These are phyloP conservation scores for Fusarium begoniae DNA, from an alignment of 2,329 filamentous ascomycete species.

Conservation along the genomic window DNA sequence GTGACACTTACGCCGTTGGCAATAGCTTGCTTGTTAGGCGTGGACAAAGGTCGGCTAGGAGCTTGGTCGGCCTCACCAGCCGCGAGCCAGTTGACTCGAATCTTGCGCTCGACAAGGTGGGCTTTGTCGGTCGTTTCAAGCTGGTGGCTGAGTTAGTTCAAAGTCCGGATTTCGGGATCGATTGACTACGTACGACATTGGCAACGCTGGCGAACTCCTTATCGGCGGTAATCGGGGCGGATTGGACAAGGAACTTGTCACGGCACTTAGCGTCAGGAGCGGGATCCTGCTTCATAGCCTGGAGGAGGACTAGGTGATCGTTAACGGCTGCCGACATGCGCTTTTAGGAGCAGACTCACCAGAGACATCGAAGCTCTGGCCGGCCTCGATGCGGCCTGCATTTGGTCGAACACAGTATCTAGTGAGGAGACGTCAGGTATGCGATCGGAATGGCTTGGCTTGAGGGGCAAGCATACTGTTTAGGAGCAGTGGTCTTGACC, in stretches of 20 bases:
- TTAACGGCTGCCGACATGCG: conserved; percentile 16
- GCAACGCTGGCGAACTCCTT: conserved; percentile 85
- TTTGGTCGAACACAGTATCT: conserved; percentile 99
- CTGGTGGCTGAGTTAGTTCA: conserved; percentile 53
- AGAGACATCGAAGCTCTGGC: conserved; percentile 89
- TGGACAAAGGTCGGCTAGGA: conserved; percentile 43
- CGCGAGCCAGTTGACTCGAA: conserved; percentile 86
- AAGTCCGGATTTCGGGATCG: not conserved
- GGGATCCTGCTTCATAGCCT: conserved; percentile 97
- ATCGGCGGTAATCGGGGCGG: conserved; percentile 82
- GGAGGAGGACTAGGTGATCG: conserved; percentile 77
- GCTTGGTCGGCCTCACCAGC: conserved; percentile 55
- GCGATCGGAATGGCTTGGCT: conserved; percentile 6
- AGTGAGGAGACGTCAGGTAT: conserved; percentile 28
- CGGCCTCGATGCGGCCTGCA: conserved; percentile 93
- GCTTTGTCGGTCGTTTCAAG: conserved; percentile 83
- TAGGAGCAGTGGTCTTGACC: conserved; percentile 99
- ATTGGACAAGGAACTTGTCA: conserved; percentile 98
- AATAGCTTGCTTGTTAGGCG: conserved; percentile 53
- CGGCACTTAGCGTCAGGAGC: conserved; percentile 87
- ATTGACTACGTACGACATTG: conserved; percentile 73
- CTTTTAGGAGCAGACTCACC: conserved; percentile 63
- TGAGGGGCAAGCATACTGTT: conserved; percentile 74
- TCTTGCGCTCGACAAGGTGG: conserved; percentile 91
- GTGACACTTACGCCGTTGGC: conserved; percentile 53